These are phyloP conservation scores for Colletotrichum lindemuthianum DNA, from an alignment of 2,329 filamentous ascomycete genomes.

Conservation along the genomic window DNA sequence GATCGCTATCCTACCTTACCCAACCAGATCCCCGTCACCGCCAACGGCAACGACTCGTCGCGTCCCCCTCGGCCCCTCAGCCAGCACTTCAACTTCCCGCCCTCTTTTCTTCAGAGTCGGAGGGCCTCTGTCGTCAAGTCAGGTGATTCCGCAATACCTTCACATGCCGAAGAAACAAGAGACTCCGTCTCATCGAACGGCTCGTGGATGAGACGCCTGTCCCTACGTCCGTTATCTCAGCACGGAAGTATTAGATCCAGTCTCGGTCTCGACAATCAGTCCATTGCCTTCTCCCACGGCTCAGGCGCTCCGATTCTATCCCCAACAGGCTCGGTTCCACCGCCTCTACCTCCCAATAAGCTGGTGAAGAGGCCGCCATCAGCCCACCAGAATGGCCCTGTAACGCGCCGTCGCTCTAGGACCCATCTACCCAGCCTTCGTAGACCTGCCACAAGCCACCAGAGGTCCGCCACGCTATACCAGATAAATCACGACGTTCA, in stretches of 20 bases:
- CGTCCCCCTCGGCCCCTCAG: constrained; percentile 45
- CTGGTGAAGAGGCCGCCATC: constrained; percentile 79
- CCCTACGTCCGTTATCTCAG: constrained; percentile 71
- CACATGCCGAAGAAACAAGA: constrained; percentile 56
- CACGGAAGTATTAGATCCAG: constrained; percentile 73
- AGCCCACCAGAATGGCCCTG: constrained; percentile 55
- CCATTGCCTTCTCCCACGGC: constrained; percentile 72
- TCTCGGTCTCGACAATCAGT: constrained; percentile 72
- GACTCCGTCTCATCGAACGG: constrained; percentile 70
- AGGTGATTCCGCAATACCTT: constrained; percentile 48
- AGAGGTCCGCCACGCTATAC: constrained; percentile 77
- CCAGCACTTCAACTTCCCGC: constrained; percentile 49
- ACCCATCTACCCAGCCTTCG: constrained; percentile 74
- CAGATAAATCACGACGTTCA: constrained; percentile 53
- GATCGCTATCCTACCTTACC: constrained; percentile 37
- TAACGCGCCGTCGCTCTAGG: constrained; percentile 60
- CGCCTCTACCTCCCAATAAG: constrained; percentile 73
- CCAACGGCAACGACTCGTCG: constrained; percentile 42
- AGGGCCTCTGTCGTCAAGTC: constrained; percentile 56
- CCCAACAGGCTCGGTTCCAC: constrained; percentile 48
- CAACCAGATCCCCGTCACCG: constrained; percentile 31
- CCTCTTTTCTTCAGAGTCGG: constrained; percentile 51
- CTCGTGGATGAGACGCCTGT: constrained; percentile 80
- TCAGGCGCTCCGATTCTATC: constrained; percentile 73
- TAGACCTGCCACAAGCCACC: constrained; percentile 81